A percentile compares a stretch with the other conserved stretches of the same genome.
Evolutionary conservation across 257 asterid genomes (phyloP).

Genomic region (Penstemon eatonii): DNA sequence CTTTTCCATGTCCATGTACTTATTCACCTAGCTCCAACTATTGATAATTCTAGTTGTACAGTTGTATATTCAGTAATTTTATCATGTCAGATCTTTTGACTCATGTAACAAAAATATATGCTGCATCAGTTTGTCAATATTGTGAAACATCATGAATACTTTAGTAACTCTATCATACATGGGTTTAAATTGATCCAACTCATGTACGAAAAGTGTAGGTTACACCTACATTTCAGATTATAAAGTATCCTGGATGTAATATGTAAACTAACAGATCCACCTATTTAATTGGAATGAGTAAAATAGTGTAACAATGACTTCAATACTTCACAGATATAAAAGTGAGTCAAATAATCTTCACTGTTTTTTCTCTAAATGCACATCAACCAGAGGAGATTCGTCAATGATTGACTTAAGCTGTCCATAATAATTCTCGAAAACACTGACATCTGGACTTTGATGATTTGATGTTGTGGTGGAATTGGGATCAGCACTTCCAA

Average conservation of each 20-base stretch:
- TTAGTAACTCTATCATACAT: background rate
- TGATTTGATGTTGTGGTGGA: slow-evolving; percentile 13
- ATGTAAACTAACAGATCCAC: background rate
- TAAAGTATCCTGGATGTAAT: background rate
- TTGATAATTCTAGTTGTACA: too few relatives aligned
- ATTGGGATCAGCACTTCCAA: slow-evolving; percentile 25
- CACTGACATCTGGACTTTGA: slow-evolving; percentile 27
- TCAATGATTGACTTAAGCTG: slow-evolving; percentile 51
- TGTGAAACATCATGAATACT: background rate
- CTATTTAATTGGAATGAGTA: background rate
- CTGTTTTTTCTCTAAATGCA: slow-evolving; percentile 28
- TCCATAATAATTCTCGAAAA: slow-evolving; percentile 37
- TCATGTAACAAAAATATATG: too few relatives aligned
- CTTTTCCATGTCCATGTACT: too few relatives aligned
- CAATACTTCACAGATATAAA: background rate
- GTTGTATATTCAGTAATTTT: too few relatives aligned
- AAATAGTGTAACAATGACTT: background rate
- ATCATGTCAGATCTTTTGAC: too few relatives aligned
- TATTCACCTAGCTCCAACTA: too few relatives aligned
- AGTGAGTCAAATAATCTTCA: background rate
- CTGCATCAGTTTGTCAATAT: too few relatives aligned
- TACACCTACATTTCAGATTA: background rate
- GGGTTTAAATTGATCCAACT: background rate
- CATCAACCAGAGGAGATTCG: slow-evolving; percentile 53
- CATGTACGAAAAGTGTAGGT: background rate